Evolutionary conservation across 2,329 filamentous ascomycete genomes (phyloP).

Genomic region (Clarireedia paspali): DNA sequence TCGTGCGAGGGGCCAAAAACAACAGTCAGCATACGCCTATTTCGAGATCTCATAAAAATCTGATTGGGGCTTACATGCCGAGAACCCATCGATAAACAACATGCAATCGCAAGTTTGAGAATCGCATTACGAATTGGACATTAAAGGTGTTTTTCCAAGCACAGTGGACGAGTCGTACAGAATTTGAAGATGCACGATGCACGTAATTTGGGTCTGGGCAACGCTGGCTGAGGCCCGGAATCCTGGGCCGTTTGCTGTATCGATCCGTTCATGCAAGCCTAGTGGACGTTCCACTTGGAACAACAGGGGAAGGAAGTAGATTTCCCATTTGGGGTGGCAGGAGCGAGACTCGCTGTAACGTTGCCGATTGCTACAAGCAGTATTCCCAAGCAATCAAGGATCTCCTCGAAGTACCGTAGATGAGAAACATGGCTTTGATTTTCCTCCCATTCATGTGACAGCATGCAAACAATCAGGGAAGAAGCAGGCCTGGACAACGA

Average conservation of each 20-base stretch:
- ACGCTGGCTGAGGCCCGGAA: not conserved
- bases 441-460: not conserved
- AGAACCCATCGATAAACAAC: not conserved
- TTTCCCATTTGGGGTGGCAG: not conserved
- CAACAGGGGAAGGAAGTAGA: not conserved
- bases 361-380: not conserved
- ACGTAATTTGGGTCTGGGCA: not conserved
- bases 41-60: not conserved
- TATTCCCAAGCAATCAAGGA: conserved; percentile 1
- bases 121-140: not conserved
- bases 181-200: not conserved
- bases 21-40: not conserved
- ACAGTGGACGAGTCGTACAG: not conserved
- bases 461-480: not conserved
- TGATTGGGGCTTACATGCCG: not conserved
- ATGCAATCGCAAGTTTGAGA: not conserved
- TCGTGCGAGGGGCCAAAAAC: not conserved
- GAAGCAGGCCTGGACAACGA: not conserved
- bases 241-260: not conserved
- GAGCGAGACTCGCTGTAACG: not conserved
- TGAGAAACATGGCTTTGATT: not conserved
- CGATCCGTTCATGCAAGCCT: not conserved
- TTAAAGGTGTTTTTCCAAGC: not conserved
- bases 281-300: not conserved
- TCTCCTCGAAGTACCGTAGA: not conserved